These are phyloP conservation scores for Pouteria glomerata DNA, from an alignment of 148 eudicot species.

Conservation along the genomic window DNA sequence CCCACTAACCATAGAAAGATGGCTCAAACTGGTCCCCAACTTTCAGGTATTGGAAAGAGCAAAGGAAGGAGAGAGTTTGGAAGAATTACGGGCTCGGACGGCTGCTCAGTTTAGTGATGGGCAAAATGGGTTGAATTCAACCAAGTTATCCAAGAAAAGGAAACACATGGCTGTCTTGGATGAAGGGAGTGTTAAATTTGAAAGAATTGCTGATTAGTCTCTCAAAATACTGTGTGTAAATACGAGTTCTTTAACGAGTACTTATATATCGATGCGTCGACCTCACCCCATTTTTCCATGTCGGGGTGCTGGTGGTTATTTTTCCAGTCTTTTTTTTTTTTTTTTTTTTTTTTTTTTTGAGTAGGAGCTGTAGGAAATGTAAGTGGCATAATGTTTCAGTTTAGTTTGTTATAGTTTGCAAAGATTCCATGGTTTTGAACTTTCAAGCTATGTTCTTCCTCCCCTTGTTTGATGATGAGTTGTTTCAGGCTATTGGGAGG, in stretches of 20 bases:
- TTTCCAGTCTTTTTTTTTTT: background rate
- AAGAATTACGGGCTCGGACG: slow-evolving; percentile 79
- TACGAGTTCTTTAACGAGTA: background rate
- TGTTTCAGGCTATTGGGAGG: too few species aligned
- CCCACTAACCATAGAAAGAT: background rate
- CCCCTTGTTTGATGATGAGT: too few species aligned
- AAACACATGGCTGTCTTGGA: slow-evolving; percentile 38
- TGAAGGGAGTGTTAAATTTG: slow-evolving; percentile 29
- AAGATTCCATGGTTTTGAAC: too few species aligned
- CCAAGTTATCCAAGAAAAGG: slow-evolving; percentile 59
- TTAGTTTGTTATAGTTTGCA: too few species aligned
- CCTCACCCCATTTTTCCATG: slow-evolving; percentile 15
- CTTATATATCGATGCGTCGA: background rate
- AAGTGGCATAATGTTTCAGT: too few species aligned
- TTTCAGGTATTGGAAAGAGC: slow-evolving; percentile 87
- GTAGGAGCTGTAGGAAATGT: background rate
- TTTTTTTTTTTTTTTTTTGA: too few species aligned
- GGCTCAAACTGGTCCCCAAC: background rate
- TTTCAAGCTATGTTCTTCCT: too few species aligned
- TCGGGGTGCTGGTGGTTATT: slow-evolving; percentile 7
- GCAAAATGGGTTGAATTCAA: slow-evolving; percentile 31
- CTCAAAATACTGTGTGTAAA: background rate
- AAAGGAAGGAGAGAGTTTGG: slow-evolving; percentile 87
- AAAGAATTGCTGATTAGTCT: slow-evolving; percentile 22
- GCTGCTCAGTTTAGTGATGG: slow-evolving; percentile 73